Base-by-base conservation (phyloP, 1,284 basidiomycete genomes). In the Amylostereum chailletii region DNA sequence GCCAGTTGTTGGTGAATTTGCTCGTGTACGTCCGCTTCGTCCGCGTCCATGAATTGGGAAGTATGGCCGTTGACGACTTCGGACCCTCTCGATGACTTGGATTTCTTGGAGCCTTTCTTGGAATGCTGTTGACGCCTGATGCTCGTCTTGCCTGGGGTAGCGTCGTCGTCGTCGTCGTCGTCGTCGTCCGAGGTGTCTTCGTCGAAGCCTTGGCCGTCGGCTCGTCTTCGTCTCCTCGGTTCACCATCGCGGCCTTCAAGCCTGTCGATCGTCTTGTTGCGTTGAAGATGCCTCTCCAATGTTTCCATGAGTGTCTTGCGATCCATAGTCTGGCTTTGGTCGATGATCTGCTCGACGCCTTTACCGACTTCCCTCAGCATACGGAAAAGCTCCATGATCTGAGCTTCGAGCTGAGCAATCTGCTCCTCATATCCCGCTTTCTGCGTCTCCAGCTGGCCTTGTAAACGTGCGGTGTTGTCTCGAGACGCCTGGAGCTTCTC, bases 361-460 rank as follows among this genome's bases (percentile, higher is more conserved):
- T 82, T 81, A 33, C 84, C 83, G 33, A 87, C 77, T 59, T 94
- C 88, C 62, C 84, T 89, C 44, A 96, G 73, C 88, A 95, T 94
- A 56, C 87, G 78, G 72, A 95, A 97, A 19, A 97, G 67, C 65
- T 97, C 94, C 72, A 91, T 81, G 53, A 95, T 94, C 71, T 96
- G 91, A 5, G 87, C 77, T 63, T 97, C 93, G 11, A 97, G 80
- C 62, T 93, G 89, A 1, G 81, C 76, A 51, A 97, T 90, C 54
- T 86, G 83, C 54, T 93, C 88, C 60, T 95, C 90, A 61, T 95
- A 95, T 8, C 81, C 83, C 34, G 71, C 68, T 62, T 86, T 89
- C 72, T 95, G 90, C 44, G 80, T 78, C 53, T 83, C 83, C 57
- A 97, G 72, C 62, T 94, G 88, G 26, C 79, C 79, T 58, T 91